Base-by-base conservation (phyloP, 2,329 filamentous ascomycete genomes). In the Madurella fahalii region DNA sequence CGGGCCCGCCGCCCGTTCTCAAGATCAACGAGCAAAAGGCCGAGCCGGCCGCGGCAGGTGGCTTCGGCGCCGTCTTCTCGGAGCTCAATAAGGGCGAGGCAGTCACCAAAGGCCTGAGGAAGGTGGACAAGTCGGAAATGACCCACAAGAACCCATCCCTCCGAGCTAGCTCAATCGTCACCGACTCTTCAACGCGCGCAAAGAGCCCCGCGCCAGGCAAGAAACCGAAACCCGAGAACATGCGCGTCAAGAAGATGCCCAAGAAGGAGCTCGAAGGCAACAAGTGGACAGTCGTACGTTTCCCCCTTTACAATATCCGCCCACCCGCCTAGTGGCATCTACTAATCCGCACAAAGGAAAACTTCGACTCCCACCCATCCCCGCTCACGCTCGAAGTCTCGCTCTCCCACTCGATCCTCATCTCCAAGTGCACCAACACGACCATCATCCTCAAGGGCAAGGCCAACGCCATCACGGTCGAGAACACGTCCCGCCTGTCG, bases 81-180 rank as follows among this genome's bases (percentile, higher is more conserved):
- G 88, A 96, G 62, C 77, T 99, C 50, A 97, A 97, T 74, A 86
- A 87, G 69, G 94, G 94, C 54, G 84, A 89, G 57, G 79, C 83
- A n/a, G 89, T 99, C 56, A 99, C 94, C 4, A 85, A 89, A 61
- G 86, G 89, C 32, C 79, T 99, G 37, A 87, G 89, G 62, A 99
- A 96, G 77, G 94, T 99, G 47, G 93, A 96, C 74, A 87, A 86
- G 68, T 94, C 89, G 51, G 81, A 97, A 71, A 96, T 96, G 93
- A 99, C 94, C 57, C 94, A 99, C 75, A 97, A 97, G 78, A 99
- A 99, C 73, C 94, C 94, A 13, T 83, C 85, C 9, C 78, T 99
- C 54, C 86, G 94, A 59, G 82, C 89, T 20, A 77, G 78, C 57
- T 87, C 89, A 12, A 80, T 83, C 2, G 89, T 93, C 2, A 79